phyloP scores from a whole-genome alignment of 371 early-diverging fungal genomes.

The Mucor circinelloides region DNA sequence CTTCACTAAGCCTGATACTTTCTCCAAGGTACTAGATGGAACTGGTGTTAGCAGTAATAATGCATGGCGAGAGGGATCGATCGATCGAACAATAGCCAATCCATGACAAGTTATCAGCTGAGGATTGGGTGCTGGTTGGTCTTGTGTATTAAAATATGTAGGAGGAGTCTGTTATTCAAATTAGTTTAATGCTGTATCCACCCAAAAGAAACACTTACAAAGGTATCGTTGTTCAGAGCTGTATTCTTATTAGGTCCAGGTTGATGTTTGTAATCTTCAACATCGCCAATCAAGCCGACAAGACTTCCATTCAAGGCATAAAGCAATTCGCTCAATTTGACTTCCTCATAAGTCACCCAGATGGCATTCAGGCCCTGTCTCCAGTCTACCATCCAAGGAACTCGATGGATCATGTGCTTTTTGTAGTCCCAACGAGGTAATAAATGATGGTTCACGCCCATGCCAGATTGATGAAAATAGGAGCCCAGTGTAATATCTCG shows the following conservation, averaged over 20 bases:
- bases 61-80: constrained; percentile 61
- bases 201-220: constrained; percentile 15
- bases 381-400: constrained; percentile 71
- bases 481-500: constrained; percentile 57
- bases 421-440: constrained; percentile 60
- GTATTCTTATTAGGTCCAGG: constrained; percentile 7
- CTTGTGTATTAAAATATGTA: constrained; percentile 55
- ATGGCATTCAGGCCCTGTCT: constrained; percentile 51
- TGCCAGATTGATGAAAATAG: constrained; percentile 39
- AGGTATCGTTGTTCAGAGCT: not conserved
- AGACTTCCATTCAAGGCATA: constrained; percentile 76
- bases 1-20: constrained; percentile 66
- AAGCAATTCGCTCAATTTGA: constrained; percentile 70
- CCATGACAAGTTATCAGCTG: constrained; percentile 65
- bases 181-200: not conserved
- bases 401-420: constrained; percentile 50
- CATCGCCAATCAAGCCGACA: constrained; percentile 70
- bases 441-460: constrained; percentile 2
- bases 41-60: constrained; percentile 72
- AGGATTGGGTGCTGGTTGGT: constrained; percentile 54
- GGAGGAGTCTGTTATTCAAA: constrained; percentile 35
- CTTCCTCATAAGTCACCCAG: constrained; percentile 62
- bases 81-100: constrained; percentile 72
- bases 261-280: constrained; percentile 12
- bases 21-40: constrained; percentile 41